Evolutionary conservation across 2,329 filamentous ascomycete species (phyloP), one percentile per base, ranked within the genome.

Genomic region (Zymoseptoria passerinii): DNA sequence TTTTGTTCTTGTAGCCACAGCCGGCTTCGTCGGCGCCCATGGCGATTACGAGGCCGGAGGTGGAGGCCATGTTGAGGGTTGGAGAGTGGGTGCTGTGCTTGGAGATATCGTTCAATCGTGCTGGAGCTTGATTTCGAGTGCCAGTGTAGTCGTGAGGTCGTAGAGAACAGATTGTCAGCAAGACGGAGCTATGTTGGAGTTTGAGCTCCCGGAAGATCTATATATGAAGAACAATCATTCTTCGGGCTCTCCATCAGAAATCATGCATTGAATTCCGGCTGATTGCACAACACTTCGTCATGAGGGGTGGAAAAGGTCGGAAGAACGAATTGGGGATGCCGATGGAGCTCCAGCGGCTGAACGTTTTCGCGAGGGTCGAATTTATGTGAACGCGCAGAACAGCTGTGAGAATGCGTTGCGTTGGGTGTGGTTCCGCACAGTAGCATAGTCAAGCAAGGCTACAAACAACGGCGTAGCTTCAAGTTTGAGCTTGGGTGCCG

Each of bases 1-100:
- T 86, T 65, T 83, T 82, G 71, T 85, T 83, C 75, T 92, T 94
- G 82, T 94, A 94, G 65, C 76, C 77, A 68, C 88, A 81, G 70
- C 90, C 90, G 60, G 89, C 89, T 66, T 90, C 87, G 71, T 87
- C 84, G 71, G 80, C 79, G 72, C 83, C 84, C 66, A 87, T 78
- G 67, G 81, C 84, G 67, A 87, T 82, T 70, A 81, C 80, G 52
- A 71, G 60, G 48, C 63, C 63, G 18, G 28, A 54, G 58, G 57
- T 58, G 54, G 64, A 53, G 53, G 63, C 53, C 65, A 65, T 70
- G 9, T 44, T 64, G 58, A 44, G 35, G 35, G 35, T 16, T 40
- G 10, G 35, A 40, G 35, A 9, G 35, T 40, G 35, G 35, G 35
- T 40, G 35, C 10, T 40, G 5, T 44, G 16, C 35, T n/a, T 4